Conservation (phyloP, 441 rosid species). For the Hura crepitans region DNA sequence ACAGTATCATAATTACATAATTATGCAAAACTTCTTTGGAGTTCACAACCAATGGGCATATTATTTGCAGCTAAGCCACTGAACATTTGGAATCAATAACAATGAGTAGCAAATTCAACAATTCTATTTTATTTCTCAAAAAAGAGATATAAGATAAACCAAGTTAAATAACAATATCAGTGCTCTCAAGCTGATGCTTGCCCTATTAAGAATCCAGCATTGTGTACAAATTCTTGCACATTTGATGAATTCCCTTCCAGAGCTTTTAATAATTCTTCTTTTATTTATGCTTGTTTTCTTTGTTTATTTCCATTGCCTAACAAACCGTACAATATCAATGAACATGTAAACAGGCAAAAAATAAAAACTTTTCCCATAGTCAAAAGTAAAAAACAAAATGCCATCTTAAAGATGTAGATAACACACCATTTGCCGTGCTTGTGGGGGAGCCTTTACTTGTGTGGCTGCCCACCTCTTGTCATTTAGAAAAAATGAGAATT, state of each 20-base stretch:
- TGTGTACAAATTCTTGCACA: neutral
- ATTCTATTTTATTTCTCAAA: slow-evolving; percentile 1
- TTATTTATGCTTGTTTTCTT: neutral
- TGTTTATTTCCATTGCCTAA: neutral
- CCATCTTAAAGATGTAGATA: slow-evolving; percentile 17
- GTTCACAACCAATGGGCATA: no score
- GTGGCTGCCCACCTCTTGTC: slow-evolving; percentile 49
- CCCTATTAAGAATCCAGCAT: neutral
- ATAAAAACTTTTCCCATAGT: neutral
- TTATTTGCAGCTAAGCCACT: neutral
- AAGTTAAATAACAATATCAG: neutral
- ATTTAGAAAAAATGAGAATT: slow-evolving; percentile 36
- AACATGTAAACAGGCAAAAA: neutral
- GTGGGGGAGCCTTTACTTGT: slow-evolving; percentile 62
- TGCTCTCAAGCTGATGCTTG: neutral
- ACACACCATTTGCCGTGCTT: slow-evolving; percentile 61
- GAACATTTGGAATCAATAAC: neutral
- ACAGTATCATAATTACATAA: neutral
- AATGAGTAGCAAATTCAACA: neutral
- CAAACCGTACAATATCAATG: neutral
- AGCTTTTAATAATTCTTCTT: neutral
- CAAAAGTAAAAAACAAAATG: slow-evolving; percentile 4
- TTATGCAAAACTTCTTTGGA: neutral
- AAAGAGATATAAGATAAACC: neutral
- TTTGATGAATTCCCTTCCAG: neutral